Conservation (phyloP, 2,329 filamentous ascomycete genomes). For the Biscogniauxia mediterranea region DNA sequence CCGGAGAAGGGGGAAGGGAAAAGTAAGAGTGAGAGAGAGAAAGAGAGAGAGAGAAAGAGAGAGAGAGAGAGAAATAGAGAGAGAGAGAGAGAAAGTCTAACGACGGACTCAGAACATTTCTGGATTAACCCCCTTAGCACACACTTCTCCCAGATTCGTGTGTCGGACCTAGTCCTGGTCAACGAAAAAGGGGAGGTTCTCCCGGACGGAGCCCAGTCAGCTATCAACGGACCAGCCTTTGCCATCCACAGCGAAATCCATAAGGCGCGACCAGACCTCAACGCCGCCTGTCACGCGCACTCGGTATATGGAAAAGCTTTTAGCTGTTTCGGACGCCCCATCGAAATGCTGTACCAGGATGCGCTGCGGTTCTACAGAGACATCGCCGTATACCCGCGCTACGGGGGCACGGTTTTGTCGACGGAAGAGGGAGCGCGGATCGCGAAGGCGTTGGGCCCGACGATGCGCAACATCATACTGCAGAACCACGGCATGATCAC, state of each 20-base stretch:
- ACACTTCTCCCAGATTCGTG: conserved; percentile 60
- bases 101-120: neutral
- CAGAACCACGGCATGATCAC: conserved; percentile 64
- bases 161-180: conserved; percentile 59
- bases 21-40: neutral
- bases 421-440: conserved; percentile 57
- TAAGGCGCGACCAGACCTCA: conserved; percentile 56
- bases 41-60: neutral
- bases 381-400: conserved; percentile 58
- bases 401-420: conserved; percentile 59
- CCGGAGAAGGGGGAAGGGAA: neutral
- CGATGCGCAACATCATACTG: conserved; percentile 52
- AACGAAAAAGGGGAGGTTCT: conserved; percentile 56
- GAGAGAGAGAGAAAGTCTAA: neutral
- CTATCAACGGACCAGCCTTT: conserved; percentile 59
- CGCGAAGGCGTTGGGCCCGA: conserved; percentile 53
- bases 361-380: conserved; percentile 57
- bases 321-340: conserved; percentile 52
- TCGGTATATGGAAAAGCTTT: conserved; percentile 59
- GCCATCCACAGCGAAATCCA: conserved; percentile 60
- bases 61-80: neutral
- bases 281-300: conserved; percentile 61
- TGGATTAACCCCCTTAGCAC: conserved; percentile 43
- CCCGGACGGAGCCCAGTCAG: conserved; percentile 47
- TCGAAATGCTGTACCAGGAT: conserved; percentile 63